These are phyloP conservation scores for Domatiomyces catenatus DNA, from an alignment of 2,329 filamentous ascomycete genomes.

Conservation along the genomic window DNA sequence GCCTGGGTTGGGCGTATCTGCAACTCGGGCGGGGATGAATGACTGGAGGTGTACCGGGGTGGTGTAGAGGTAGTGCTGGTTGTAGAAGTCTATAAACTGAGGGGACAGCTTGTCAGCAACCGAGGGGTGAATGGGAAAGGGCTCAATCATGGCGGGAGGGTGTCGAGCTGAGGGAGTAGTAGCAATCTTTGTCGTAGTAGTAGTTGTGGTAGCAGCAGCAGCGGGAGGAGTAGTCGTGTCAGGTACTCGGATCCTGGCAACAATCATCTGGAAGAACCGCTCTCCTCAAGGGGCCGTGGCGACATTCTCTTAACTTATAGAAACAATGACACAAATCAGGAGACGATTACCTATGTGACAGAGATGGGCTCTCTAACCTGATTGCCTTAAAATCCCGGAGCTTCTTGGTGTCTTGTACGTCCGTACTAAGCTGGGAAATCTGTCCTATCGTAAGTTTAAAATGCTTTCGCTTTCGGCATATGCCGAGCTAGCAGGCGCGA, in stretches of 20 bases:
- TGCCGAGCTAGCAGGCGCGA: not conserved
- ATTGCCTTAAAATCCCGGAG: not conserved
- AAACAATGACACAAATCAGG: not conserved
- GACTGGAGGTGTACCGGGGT: conserved; percentile 42
- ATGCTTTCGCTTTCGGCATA: not conserved
- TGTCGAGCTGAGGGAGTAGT: not conserved
- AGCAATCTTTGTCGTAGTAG: too few species aligned
- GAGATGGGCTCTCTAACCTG: not conserved
- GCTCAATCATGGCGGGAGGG: conserved; percentile 4
- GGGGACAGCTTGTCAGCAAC: conserved; percentile 32
- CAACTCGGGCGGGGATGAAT: conserved; percentile 35
- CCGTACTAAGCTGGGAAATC: not conserved
- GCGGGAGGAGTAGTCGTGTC: not conserved
- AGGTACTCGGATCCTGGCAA: not conserved
- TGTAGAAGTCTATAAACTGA: conserved; percentile 40
- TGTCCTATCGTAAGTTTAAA: not conserved
- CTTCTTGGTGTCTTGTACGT: not conserved
- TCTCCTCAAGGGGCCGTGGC: not conserved
- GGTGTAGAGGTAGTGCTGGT: conserved; percentile 34
- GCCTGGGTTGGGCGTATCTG: conserved; percentile 38
- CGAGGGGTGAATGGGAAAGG: conserved; percentile 36
- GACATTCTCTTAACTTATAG: not conserved
- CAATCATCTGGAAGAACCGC: not conserved
- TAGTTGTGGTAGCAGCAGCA: too few species aligned
- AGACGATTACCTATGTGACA: not conserved